These are phyloP conservation scores for Citrullus colocynthis DNA, from an alignment of 306 rosid genomes.

Conservation along the genomic window DNA sequence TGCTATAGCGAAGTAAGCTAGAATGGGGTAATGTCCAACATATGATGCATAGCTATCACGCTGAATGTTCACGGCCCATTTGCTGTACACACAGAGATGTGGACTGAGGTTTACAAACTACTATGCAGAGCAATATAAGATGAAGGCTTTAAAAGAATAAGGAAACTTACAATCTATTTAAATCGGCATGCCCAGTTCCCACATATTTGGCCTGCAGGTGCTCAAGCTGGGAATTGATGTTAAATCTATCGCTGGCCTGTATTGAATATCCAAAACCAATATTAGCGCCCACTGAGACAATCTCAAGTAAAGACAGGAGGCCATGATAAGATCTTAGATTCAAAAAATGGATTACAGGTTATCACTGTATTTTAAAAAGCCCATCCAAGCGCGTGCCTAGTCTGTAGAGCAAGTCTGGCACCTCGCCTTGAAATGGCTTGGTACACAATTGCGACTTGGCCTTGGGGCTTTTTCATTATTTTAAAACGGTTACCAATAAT, in stretches of 20 bases:
- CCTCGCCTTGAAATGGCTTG: too few relatives aligned
- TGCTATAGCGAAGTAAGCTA: slow-evolving; percentile 67
- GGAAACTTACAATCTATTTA: slow-evolving; percentile 66
- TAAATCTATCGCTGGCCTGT: slow-evolving; percentile 94
- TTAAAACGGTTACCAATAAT: too few relatives aligned
- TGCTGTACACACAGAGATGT: slow-evolving; percentile 24
- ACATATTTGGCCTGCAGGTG: slow-evolving; percentile 94
- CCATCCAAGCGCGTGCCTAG: too few relatives aligned
- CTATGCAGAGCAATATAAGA: background rate
- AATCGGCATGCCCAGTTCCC: slow-evolving; percentile 93
- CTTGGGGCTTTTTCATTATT: too few relatives aligned
- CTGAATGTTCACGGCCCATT: slow-evolving; percentile 95
- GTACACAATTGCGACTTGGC: too few relatives aligned
- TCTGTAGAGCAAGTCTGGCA: too few relatives aligned
- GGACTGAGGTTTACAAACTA: background rate
- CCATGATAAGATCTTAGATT: background rate
- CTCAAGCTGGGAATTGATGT: slow-evolving; percentile 92
- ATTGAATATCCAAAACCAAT: slow-evolving; percentile 1
- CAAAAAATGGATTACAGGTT: background rate
- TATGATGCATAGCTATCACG: slow-evolving; percentile 97
- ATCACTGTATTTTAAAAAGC: background rate
- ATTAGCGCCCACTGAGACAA: background rate
- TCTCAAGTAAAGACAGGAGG: background rate
- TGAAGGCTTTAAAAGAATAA: background rate
- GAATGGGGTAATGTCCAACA: slow-evolving; percentile 73